Base-by-base conservation (phyloP, 2,329 filamentous ascomycete species). In the Ophidiomyces ophidiicola region DNA sequence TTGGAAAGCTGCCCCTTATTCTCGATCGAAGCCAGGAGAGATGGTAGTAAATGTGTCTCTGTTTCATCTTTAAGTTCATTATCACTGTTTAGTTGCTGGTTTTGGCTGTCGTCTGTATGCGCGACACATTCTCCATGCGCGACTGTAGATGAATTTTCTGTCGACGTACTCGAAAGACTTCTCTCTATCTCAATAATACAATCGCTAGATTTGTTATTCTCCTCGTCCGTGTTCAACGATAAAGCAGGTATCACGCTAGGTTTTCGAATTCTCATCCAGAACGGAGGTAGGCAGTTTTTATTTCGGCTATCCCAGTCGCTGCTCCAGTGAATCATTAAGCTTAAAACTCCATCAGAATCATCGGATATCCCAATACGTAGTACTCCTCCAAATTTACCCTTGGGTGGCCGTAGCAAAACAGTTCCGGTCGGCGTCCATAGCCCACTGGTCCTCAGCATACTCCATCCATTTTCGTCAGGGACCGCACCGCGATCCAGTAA, bases 401-500 rank as follows among this genome's bases (percentile, higher is more conserved):
- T 66, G 0, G 74, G 69, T 1, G 68, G 69, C 45, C 63, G 64
- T 61, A 78, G 66, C 37, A 79, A 52, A 0, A 67, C 58, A 23
- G 72, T 77, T 3, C 73, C 74, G 0, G 68, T 66, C 0, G 75
- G 74, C 2, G 74, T 74, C 73, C 74, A 78, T 1, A 78, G 50
- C 0, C 74, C 74, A 4, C 71, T 71, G 0, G 67, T 68, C 18
- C 72, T 63, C 41, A 78, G 46, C 46, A 77, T 56, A 28, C 66
- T 67, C 67, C 74, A 76, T 2, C 74, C 74, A 35, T 72, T 70
- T 0, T 70, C 55, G 42, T 77, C 71, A 0, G 75, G 74, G 2
- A 76, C 61, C 1, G 76, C 76, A 2, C 77, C 77, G 6, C 78
- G 61, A 52, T 80, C 76, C 1, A 80, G 55, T 24, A 80, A 57